Percentiles rank a stretch among this genome's conserved stretches.
phyloP scores from a whole-genome alignment of 768 basidiomycete genomes.

The Suillus decipiens region DNA sequence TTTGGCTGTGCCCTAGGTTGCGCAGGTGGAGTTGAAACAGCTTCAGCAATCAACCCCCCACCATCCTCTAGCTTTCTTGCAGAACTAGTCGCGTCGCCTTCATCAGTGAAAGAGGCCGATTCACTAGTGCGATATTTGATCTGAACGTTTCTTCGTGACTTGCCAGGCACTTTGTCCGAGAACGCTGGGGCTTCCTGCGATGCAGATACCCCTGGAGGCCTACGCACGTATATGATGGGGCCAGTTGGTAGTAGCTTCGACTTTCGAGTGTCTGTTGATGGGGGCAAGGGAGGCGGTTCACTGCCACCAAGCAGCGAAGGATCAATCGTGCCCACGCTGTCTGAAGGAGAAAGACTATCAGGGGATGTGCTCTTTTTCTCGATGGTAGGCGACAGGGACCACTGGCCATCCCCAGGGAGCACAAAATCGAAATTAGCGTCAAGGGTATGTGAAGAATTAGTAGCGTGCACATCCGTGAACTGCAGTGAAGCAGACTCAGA shows the following conservation, averaged over 20 bases:
- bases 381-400: not conserved
- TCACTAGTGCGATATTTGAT: slow-evolving; percentile 30
- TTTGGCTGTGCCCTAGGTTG: too few species aligned
- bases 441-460: slow-evolving; percentile 5
- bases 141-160: slow-evolving; percentile 26
- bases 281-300: slow-evolving; percentile 13
- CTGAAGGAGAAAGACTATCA: not conserved
- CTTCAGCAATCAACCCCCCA: not conserved
- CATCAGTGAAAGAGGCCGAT: slow-evolving; percentile 2
- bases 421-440: slow-evolving; percentile 8
- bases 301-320: slow-evolving; percentile 29
- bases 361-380: not conserved
- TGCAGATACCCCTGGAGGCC: slow-evolving; percentile 25
- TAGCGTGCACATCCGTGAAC: not conserved
- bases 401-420: slow-evolving; percentile 16
- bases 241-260: slow-evolving; percentile 21
- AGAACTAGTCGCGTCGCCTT: not conserved
- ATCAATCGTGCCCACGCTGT: slow-evolving; percentile 26
- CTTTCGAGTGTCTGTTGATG: slow-evolving; percentile 4
- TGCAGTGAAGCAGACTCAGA: slow-evolving; percentile 3
- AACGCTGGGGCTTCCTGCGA: slow-evolving; percentile 18
- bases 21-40: not conserved
- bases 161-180: slow-evolving; percentile 10
- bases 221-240: slow-evolving; percentile 33
- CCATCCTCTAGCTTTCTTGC: not conserved